These are phyloP conservation scores for Metroxylon sagu DNA, from an alignment of 176 grass and related monocot genomes.

Conservation along the genomic window DNA sequence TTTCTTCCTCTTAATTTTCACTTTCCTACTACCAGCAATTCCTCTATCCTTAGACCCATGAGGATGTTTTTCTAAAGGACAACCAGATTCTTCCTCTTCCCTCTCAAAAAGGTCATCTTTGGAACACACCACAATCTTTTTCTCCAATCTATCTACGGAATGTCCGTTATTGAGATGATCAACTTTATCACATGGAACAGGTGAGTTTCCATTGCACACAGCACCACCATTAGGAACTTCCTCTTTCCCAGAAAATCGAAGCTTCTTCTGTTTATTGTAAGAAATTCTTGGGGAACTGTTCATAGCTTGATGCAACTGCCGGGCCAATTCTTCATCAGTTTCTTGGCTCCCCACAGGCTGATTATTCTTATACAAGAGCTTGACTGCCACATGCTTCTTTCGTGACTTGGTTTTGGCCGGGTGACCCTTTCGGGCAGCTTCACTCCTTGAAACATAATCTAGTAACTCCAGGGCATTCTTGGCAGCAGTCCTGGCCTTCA, in stretches of 20 bases:
- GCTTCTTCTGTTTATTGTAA: conserved; percentile 37
- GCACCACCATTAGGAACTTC: background rate
- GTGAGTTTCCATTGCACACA: conserved; percentile 29
- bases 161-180: conserved; percentile 20
- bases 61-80: conserved; percentile 1
- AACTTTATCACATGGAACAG: conserved; percentile 1
- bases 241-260: background rate
- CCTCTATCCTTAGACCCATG: conserved; percentile 8
- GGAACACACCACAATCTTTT: conserved; percentile 12
- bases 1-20: conserved; percentile 62
- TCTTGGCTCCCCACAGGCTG: conserved; percentile 22
- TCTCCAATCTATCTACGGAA: conserved; percentile 22
- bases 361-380: conserved; percentile 62
- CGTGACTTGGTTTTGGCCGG: conserved; percentile 42
- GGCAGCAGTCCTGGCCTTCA: conserved; percentile 62
- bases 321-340: conserved; percentile 44
- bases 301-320: conserved; percentile 46
- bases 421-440: conserved; percentile 32
- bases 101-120: conserved; percentile 1
- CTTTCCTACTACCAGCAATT: conserved; percentile 21
- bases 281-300: conserved; percentile 62
- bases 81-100: conserved; percentile 4
- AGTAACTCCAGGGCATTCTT: conserved; percentile 69
- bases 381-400: conserved; percentile 67
- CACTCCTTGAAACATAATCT: conserved; percentile 47